Conservation (phyloP, 1,284 basidiomycete genomes). For the Dichomitus squalens region DNA sequence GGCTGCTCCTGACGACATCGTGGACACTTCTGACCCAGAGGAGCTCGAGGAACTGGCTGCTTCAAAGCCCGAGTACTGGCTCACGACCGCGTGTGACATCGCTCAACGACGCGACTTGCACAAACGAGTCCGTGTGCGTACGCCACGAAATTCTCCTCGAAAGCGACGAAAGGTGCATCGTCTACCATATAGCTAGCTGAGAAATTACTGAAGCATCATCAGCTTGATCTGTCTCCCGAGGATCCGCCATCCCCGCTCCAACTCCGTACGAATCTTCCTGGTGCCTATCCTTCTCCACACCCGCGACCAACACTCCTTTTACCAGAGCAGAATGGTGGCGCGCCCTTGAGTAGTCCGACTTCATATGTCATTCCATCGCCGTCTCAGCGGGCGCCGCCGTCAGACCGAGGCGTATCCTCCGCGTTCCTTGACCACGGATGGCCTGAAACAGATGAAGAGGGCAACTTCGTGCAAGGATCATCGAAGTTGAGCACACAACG, state of each 20-base stretch:
- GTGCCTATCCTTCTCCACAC: background rate
- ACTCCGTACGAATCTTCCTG: background rate
- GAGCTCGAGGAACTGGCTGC: slow-evolving; percentile 21
- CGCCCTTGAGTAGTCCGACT: background rate
- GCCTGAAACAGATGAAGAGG: background rate
- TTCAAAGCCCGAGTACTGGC: slow-evolving; percentile 17
- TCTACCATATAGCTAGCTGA: background rate
- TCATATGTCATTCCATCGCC: slow-evolving; percentile 1
- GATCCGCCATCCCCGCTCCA: background rate
- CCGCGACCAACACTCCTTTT: background rate
- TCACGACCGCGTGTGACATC: background rate
- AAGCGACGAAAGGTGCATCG: slow-evolving; percentile 19
- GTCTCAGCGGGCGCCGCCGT: background rate
- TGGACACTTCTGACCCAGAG: slow-evolving; percentile 21
- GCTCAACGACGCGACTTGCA: background rate
- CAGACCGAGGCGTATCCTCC: background rate
- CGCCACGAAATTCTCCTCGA: background rate
- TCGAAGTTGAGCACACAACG: background rate
- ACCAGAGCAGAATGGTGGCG: background rate
- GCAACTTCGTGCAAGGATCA: background rate
- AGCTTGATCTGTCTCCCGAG: background rate
- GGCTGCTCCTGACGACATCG: background rate
- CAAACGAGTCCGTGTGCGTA: background rate
- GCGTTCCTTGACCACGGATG: background rate
- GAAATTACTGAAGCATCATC: background rate